Evolutionary conservation across 1,284 basidiomycete genomes (phyloP), one percentile per base, ranked within the genome.

Genomic region (Moesziomyces parantarcticus): DNA sequence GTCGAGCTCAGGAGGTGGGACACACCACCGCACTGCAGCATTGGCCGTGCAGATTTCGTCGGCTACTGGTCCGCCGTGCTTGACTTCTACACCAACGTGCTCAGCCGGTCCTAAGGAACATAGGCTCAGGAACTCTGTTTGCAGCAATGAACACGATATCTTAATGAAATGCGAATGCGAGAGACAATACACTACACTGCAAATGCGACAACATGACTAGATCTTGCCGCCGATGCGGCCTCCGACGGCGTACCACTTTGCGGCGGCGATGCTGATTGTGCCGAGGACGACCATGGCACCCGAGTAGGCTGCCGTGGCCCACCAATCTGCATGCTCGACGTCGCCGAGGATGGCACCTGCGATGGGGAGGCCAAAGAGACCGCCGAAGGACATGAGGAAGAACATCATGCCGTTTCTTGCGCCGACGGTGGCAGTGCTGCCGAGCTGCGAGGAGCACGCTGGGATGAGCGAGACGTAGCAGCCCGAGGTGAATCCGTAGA

Each of bases 401-500:
- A 66, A 70, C 62, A 66, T 66, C 63, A 66, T 75, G 9, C 72
- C 72, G 45, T 62, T 67, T 16, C 72, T 46, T 14, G 72, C 54
- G 21, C 72, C 72, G 13, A 75, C 63, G 1, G 58, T 75, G 44
- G 49, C 49, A 0, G 66, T 70, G 39, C 58, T 51, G 13, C 71
- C 71, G 2, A 75, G 42, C 32, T 70, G 67, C 16, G 72, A 64
- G 3, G 56, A 59, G 44, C 67, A 73, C 1, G 70, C 65, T 1
- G 70, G 70, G 50, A 68, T 68, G 45, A 79, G 65, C 9, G 75
- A 77, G 50, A 80, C 70, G 36, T 74, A 74, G 57, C 64, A 62
- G 4, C 78, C 77, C 0, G 77, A 72, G 11, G 64, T 63, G 42
- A 78, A 70, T 11, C 78, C 78, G 44, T 78, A 80, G 8, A 80